A percentile compares a stretch with the other conserved stretches of the same genome.
Evolutionary conservation across 192 early-diverging fungal genomes (phyloP).

Genomic region (Pilobolus umbonatus): DNA sequence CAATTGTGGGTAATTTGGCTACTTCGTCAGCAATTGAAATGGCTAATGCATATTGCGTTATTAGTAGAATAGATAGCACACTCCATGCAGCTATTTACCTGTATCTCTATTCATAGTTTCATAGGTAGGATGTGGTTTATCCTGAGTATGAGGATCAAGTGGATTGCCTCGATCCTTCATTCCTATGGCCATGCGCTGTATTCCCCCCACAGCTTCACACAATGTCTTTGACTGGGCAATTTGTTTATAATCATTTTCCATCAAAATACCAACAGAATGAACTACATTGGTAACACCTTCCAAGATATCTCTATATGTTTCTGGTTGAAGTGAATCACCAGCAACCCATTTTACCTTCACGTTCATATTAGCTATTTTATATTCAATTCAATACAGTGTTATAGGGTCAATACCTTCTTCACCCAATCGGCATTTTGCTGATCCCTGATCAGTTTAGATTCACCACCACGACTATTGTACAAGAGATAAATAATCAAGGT

Average conservation of each 20-base stretch:
- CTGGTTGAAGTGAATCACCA: constrained; percentile 61
- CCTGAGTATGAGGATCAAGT: constrained; percentile 35
- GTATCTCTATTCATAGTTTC: constrained; percentile 68
- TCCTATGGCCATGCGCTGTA: constrained; percentile 18
- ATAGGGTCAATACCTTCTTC: constrained; percentile 21
- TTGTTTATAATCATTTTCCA: constrained; percentile 67
- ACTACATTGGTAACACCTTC: constrained; percentile 59
- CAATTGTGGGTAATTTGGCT: constrained; percentile 33
- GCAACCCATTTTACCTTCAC: constrained; percentile 50
- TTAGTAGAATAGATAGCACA: background rate
- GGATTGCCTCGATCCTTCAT: constrained; percentile 42
- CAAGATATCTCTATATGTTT: constrained; percentile 48
- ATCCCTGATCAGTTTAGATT: constrained; percentile 10
- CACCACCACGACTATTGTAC: constrained; percentile 25
- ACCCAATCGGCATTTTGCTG: constrained; percentile 26
- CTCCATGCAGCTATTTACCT: constrained; percentile 29
- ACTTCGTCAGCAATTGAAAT: constrained; percentile 52
- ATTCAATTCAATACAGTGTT: too few species aligned
- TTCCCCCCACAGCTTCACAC: constrained; percentile 29
- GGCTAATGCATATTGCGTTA: constrained; percentile 29
- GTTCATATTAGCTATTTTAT: background rate
- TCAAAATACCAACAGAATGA: constrained; percentile 65
- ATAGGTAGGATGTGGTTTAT: constrained; percentile 41
- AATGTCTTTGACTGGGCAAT: constrained; percentile 31
- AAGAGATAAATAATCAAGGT: background rate